phyloP scores from a whole-genome alignment of 441 rosid species.

The Populus trichocarpa region DNA sequence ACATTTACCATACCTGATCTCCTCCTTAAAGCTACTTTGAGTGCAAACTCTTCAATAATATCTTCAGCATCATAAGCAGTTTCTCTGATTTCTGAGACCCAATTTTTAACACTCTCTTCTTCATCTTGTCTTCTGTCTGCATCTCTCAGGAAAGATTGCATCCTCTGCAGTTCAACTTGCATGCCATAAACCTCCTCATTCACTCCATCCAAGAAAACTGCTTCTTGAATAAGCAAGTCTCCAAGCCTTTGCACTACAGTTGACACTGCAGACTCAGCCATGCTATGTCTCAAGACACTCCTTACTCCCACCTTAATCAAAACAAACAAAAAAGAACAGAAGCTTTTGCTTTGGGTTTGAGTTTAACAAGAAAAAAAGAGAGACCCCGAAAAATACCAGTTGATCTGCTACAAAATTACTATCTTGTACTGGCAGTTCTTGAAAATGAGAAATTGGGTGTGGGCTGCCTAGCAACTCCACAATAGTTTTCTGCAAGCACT shows the following conservation, averaged over 20 bases:
- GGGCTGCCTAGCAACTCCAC: background rate
- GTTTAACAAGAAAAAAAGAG: background rate
- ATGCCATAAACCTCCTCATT: slow-evolving; percentile 25
- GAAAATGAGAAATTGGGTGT: background rate
- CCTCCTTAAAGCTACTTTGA: slow-evolving; percentile 15
- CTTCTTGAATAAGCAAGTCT: slow-evolving; percentile 31
- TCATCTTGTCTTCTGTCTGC: slow-evolving; percentile 37
- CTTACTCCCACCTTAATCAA: background rate
- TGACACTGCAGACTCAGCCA: slow-evolving; percentile 49
- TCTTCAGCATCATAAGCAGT: slow-evolving; percentile 46
- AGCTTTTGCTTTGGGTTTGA: background rate
- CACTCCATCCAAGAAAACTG: slow-evolving; percentile 24
- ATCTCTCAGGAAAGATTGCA: slow-evolving; percentile 35
- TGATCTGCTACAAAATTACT: background rate
- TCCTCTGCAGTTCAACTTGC: slow-evolving; percentile 28
- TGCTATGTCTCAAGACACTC: background rate
- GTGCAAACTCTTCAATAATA: slow-evolving; percentile 34
- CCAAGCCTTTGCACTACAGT: slow-evolving; percentile 16
- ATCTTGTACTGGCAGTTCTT: background rate
- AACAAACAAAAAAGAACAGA: background rate
- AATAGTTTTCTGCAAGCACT: background rate
- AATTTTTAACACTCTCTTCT: slow-evolving; percentile 32
- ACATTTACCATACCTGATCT: slow-evolving; percentile 21
- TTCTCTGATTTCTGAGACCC: slow-evolving; percentile 54
- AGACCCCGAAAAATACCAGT: background rate